Evolutionary conservation across 2,329 filamentous ascomycete genomes (phyloP), one percentile per base, ranked within the genome.

Genomic region (Aspergillus fischeri): DNA sequence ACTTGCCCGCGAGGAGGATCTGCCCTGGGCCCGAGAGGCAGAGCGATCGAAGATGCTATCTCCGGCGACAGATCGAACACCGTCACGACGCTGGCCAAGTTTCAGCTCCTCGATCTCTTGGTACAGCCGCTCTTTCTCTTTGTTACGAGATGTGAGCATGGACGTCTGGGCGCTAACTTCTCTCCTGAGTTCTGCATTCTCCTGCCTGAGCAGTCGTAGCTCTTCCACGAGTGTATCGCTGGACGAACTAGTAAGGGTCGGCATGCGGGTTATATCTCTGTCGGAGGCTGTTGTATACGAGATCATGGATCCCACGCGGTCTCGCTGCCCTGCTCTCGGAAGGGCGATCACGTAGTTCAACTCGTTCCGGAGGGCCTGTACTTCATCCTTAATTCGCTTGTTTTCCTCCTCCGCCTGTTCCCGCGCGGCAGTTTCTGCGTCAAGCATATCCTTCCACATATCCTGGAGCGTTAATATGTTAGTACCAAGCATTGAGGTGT

Each of bases 81-180:
- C 73, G 60, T 85, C 89, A 29, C 91, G 86, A 54, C 92, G 87
- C 63, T 92, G 88, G 1, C 89, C 86, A 66, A 97, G 86, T 76
- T 97, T 99, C 60, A 99, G 81, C 60, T 97, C 92, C 75, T 99
- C 94, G 61, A 97, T 97, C 72, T 99, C 93, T 70, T 96, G 91
- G 73, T 97, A 96, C 8, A 99, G 81, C 4, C 92, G 86, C 71
- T 97, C 92, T 70, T 96, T 95, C 71, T 99, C 94, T 27, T 92
- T 89, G 69, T 97, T 97, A 25, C 94, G 85, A 38, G 94, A 97
- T 1, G 93, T 97, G 35, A 99, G 83, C 91, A 99, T 97, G 0
- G 92, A 97, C 0, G 92, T 96, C 72, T 99, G 94, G 2, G 94
- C 94, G 60, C 92, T 91, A 29, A 97, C 90, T 73, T 97, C 92